phyloP scores from a whole-genome alignment of 1,284 basidiomycete genomes.

The Naganishia cerealis region DNA sequence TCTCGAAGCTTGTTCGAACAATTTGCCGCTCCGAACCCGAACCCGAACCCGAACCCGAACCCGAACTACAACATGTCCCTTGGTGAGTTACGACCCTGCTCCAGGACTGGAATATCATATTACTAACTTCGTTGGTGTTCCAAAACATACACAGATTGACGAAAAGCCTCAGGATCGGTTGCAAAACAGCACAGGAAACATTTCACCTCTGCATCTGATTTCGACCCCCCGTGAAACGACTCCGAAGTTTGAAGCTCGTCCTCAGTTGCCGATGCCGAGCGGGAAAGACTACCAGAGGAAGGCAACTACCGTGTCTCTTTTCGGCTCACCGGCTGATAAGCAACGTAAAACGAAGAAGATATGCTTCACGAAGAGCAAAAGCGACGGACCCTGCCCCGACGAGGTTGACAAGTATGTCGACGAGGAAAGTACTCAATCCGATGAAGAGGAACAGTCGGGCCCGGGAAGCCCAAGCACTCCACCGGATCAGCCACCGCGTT shows the following conservation, averaged over 20 bases:
- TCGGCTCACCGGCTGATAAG: conserved; percentile 79
- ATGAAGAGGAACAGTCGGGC: conserved; percentile 3
- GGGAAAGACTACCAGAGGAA: conserved; percentile 31
- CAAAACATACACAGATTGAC: not conserved
- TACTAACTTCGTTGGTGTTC: too few species aligned
- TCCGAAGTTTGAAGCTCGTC: conserved; percentile 24
- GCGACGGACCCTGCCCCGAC: not conserved
- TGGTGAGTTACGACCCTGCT: not conserved
- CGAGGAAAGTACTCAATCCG: conserved; percentile 6
- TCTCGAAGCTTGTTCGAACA: conserved; percentile 82
- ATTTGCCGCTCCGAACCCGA: conserved; percentile 59
- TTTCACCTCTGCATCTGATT: not conserved
- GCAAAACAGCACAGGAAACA: not conserved
- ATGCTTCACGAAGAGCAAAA: conserved; percentile 28
- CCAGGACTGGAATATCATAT: not conserved
- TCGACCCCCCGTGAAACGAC: too few species aligned
- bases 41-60: too few species aligned
- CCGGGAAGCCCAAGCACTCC: not conserved
- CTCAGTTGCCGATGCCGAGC: conserved; percentile 23
- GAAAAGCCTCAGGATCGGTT: not conserved
- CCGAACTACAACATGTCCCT: not conserved
- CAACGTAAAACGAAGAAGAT: conserved; percentile 73
- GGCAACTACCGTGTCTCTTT: conserved; percentile 64
- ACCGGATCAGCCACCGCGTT: too few species aligned
- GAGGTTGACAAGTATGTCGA: conserved; percentile 8